A percentile compares a stretch with the other conserved stretches of the same genome.
Evolutionary conservation across 352 stramenopile species (phyloP).

Genomic region (Phytophthora macrochlamydospora): DNA sequence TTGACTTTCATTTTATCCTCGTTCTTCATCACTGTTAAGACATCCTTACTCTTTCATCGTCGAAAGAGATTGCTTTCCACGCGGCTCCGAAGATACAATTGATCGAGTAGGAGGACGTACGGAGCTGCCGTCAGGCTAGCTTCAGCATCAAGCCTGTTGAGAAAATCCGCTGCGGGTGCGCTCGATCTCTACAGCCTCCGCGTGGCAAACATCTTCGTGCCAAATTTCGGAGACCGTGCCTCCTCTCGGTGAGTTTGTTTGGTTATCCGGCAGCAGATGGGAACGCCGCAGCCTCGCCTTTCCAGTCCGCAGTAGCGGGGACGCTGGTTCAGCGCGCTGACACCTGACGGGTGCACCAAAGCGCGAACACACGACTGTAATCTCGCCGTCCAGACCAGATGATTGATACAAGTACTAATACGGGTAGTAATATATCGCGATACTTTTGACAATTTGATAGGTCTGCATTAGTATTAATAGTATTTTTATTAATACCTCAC

Average conservation of each 20-base stretch:
- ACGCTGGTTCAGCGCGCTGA: conserved; percentile 14
- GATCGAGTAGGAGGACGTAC: not conserved
- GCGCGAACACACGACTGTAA: conserved; percentile 10
- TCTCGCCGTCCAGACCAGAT: not conserved
- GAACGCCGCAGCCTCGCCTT: not conserved
- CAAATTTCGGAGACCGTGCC: not conserved
- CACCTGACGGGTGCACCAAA: conserved; percentile 6
- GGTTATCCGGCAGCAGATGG: conserved; percentile 14
- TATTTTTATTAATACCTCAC: too few species aligned
- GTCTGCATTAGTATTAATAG: too few species aligned
- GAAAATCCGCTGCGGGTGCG: not conserved
- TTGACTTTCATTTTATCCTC: too few species aligned
- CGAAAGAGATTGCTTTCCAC: too few species aligned
- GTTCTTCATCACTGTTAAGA: too few species aligned
- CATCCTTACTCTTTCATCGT: too few species aligned
- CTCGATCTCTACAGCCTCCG: not conserved
- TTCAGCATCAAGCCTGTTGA: not conserved
- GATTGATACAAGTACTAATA: too few species aligned
- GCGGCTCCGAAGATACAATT: not conserved
- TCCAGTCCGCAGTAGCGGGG: not conserved
- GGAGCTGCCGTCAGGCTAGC: not conserved
- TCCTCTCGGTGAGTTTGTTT: too few species aligned
- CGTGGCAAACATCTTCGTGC: not conserved
- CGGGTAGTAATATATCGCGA: too few species aligned
- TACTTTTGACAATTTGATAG: too few species aligned